Base-by-base conservation (phyloP, 495 filamentous ascomycete genomes). In the Neurospora sp. region DNA sequence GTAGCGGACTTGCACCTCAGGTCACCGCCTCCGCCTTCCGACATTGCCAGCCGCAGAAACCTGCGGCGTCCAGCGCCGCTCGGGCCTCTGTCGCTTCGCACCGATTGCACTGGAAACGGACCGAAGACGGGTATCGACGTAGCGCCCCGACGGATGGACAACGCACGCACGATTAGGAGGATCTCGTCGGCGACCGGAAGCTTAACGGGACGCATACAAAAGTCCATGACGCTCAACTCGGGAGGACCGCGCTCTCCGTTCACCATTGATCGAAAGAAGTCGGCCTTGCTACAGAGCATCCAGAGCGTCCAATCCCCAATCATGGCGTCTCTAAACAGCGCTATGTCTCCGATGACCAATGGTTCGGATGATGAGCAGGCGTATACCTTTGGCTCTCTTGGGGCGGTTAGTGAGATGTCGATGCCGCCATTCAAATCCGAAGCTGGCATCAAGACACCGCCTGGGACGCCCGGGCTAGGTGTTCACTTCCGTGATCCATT, bases 31-130 rank as follows among this genome's bases (percentile, higher is more conserved):
- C 84, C 84, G 38, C 79, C 83, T 1, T 80, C 82, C 45, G 82
- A 86, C 73, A 83, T 86, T 45, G 85, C 85, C 27, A 79, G 82
- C 20, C 81, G 85, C 38, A 79, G 85, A 71, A 86, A 86, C 72
- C 80, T 82, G 69, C 78, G 82, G 8, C 80, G 83, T 12, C 83
- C 84, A 2, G 80, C 83, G 14, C 77, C 80, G 18, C 79, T 86
- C 7, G 82, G 80, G 16, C 75, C 81, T 20, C 40, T 77, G 18
- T 75, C 82, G 3, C 73, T 82, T 1, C 79, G 83, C 18, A 81
- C 78, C 37, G 78, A 74, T 31, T 80, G 81, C 9, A 74, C 74
- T 68, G 80, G 79, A n/a, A 72, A 71, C 2, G 79, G 78, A 18
- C 79, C 81, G 4, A 86, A 82, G 76, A 81, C 80, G 1, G 81